A percentile compares a stretch with the other conserved stretches of the same genome.
Conservation (phyloP, 768 basidiomycete genomes). For the Mycena crocata region DNA sequence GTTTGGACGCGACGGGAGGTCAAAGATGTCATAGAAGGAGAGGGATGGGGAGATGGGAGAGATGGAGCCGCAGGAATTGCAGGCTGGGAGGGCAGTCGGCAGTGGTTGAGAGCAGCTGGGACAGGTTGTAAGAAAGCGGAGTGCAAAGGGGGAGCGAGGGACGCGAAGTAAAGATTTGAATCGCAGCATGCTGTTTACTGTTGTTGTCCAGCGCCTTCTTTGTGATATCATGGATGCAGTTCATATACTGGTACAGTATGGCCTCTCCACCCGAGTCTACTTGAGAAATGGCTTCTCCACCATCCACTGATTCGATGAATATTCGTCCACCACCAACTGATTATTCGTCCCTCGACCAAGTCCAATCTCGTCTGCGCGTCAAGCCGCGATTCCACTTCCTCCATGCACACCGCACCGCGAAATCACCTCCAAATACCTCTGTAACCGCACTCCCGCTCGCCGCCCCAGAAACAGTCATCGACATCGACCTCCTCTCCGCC, state of each 20-base stretch:
- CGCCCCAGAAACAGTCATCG: constrained; percentile 27
- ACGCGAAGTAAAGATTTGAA: constrained; percentile 2
- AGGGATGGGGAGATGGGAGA: constrained; percentile 64
- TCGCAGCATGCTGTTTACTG: background rate
- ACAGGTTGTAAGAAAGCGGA: constrained; percentile 69
- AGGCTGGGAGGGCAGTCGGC: constrained; percentile 78
- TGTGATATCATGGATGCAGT: no score
- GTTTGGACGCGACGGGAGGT: constrained; percentile 69
- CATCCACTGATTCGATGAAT: constrained; percentile 1
- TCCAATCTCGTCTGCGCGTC: constrained; percentile 14
- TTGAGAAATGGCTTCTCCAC: no score
- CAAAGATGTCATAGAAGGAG: constrained; percentile 78
- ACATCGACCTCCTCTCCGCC: constrained; percentile 12
- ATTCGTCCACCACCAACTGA: constrained; percentile 11
- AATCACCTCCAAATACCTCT: constrained; percentile 21
- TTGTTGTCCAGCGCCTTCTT: no score
- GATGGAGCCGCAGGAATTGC: constrained; percentile 78
- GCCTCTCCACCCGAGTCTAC: no score
- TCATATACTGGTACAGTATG: no score
- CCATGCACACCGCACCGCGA: background rate
- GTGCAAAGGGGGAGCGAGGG: constrained; percentile 16
- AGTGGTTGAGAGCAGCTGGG: constrained; percentile 73
- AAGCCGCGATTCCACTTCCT: constrained; percentile 21
- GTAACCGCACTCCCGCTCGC: constrained; percentile 18
- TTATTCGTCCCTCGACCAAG: background rate